A percentile compares a stretch with the other conserved stretches of the same genome.
Conservation (phyloP, 1,284 basidiomycete species). For the Inonotus obliquus region DNA sequence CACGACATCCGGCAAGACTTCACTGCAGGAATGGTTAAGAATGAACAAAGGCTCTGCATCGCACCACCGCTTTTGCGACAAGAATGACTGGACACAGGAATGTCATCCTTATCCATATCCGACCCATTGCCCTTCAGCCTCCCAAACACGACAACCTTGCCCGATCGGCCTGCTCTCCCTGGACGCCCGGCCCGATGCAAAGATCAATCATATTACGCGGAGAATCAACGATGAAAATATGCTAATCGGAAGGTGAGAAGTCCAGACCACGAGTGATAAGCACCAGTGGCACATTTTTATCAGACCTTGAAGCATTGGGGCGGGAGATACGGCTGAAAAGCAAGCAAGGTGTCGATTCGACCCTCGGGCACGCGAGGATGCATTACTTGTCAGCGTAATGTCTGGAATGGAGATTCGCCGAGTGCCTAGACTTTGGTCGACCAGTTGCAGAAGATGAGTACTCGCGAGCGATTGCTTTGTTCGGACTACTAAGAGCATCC, state of each 20-base stretch:
- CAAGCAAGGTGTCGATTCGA: constrained; percentile 70
- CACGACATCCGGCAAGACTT: too few relatives aligned
- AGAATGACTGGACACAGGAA: too few relatives aligned
- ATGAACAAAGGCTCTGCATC: neutral
- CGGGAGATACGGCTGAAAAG: constrained; percentile 50
- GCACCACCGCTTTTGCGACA: constrained; percentile 40
- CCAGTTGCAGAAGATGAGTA: constrained; percentile 81
- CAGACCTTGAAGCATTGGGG: neutral
- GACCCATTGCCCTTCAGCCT: constrained; percentile 51
- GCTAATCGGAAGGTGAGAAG: constrained; percentile 69
- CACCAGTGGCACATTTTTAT: constrained; percentile 47
- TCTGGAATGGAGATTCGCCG: constrained; percentile 57
- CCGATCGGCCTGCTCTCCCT: constrained; percentile 62
- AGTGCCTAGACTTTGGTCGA: constrained; percentile 60
- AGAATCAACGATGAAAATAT: constrained; percentile 82
- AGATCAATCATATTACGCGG: constrained; percentile 87
- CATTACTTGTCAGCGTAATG: constrained; percentile 57
- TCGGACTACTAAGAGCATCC: constrained; percentile 42
- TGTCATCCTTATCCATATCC: constrained; percentile 42
- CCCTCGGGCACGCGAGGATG: constrained; percentile 53
- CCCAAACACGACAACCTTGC: constrained; percentile 68
- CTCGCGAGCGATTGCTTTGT: constrained; percentile 41
- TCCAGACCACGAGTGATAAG: constrained; percentile 87
- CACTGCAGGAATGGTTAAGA: too few relatives aligned
- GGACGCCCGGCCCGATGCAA: constrained; percentile 84